Base-by-base conservation (phyloP, 352 stramenopile species). In the Achlya hypogyna region DNA sequence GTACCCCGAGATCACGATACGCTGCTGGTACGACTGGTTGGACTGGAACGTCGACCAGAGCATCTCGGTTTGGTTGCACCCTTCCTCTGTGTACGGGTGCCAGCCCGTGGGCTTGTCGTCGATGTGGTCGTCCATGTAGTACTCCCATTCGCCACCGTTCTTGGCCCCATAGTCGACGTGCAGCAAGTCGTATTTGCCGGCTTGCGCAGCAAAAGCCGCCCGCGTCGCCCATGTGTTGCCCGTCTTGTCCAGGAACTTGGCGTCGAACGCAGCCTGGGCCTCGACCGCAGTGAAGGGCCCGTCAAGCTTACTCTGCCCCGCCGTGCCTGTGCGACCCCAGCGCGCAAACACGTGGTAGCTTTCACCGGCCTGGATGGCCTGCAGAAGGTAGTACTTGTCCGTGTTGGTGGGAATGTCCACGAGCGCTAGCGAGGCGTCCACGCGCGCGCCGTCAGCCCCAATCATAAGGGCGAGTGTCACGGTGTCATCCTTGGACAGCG, bases 311-410 rank as follows among this genome's bases (percentile, higher is more conserved):
- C 23, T 25, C 38, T 64, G 32, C n/a, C 54, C 54, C 18, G 28
- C n/a, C 5, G 54, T 52, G 6, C 54, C 54, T 12, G 54, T 64
- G 20, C 54, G 54, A 18, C 54, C 54, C 54, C 54, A 64, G 16
- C 54, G 54, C 54, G 54, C 31, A 45, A 64, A 64, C 4, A n/a
- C 45, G 34, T 52, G 35, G 40, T 35, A 64, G 6, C 10, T 9
- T 22, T 8, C 8, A 14, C 31, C 29, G 53, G 34, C 35, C 32
- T 34, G 54, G 25, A 64, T 42, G 4, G 47, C 34, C 47, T 64
- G 54, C 9, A 64, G 23, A 25, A 64, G 20, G 35, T 64, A 64
- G 28, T 34, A 64, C 35, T 64, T 64, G 54, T 64, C 54, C 40
- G 38, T 53, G 40, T 64, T 64, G 12, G 31, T 22, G n/a, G 35